Conservation (phyloP, 192 early-diverging fungal species). For the Pilobolus umbonatus region DNA sequence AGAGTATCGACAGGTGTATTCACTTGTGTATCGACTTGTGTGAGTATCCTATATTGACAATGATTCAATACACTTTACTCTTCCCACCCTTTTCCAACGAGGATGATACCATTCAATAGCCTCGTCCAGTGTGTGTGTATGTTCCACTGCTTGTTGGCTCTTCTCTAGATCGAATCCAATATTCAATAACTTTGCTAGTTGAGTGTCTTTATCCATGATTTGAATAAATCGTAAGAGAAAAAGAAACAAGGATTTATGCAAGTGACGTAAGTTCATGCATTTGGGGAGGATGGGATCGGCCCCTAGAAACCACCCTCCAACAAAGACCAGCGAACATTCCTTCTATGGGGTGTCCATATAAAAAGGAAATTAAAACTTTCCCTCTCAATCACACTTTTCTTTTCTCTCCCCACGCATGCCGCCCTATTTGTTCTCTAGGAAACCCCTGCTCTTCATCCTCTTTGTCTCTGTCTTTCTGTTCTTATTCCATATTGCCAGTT, state of each 20-base stretch:
- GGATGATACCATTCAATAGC: constrained; percentile 7
- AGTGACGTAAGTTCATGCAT: too few relatives aligned
- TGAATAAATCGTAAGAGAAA: neutral
- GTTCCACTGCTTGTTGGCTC: constrained; percentile 4
- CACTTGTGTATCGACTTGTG: too few relatives aligned
- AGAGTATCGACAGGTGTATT: too few relatives aligned
- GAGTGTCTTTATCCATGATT: neutral
- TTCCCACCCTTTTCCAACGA: neutral
- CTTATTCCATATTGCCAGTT: constrained; percentile 26
- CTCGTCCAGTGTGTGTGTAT: neutral
- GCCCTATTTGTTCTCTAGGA: constrained; percentile 19
- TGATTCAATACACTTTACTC: too few relatives aligned
- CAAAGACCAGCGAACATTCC: too few relatives aligned
- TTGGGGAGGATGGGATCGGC: too few relatives aligned
- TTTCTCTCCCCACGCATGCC: neutral
- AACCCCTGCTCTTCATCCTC: constrained; percentile 21
- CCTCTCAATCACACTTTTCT: neutral
- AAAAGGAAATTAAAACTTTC: too few relatives aligned
- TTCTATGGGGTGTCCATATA: too few relatives aligned
- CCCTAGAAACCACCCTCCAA: too few relatives aligned
- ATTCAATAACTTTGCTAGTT: constrained; percentile 3
- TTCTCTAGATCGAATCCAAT: constrained; percentile 1
- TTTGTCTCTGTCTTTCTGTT: constrained; percentile 28
- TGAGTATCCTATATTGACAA: too few relatives aligned
- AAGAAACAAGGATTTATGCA: neutral